Evolutionary conservation across 2,329 filamentous ascomycete genomes (phyloP), one percentile per base, ranked within the genome.

Genomic region (Pseudogymnoascus sp.): DNA sequence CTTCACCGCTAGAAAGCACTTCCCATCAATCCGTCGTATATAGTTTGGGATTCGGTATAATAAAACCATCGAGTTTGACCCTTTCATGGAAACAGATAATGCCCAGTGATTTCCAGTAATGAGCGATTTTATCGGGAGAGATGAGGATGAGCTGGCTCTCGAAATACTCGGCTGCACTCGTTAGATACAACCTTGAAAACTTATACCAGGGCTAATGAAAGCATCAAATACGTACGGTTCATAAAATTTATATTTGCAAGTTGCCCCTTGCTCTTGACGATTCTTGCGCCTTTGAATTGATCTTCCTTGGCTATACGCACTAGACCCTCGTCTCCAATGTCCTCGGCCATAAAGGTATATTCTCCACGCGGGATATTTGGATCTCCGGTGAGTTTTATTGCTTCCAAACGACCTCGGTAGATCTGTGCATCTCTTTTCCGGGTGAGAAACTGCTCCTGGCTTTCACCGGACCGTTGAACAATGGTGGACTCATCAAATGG

Each of bases 361-460:
- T 97, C 89, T 7, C 93, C 93, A 7, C 93, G 83, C 0, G 93
- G 93, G 13, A 98, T 86, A 69, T 97, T 96, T 0, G 89, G 86
- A 71, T 99, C 93, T 0, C 93, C 93, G 0, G 93, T 98, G 36
- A 99, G 78, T 74, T 98, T 98, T 72, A 97, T 86, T 0, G 90
- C 93, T 74, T 93, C 87, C 3, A 98, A 75, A 1, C 86, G 81
- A 4, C 92, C 91, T 11, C 79, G 80, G 68, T 90, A 85, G 1
- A 85, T 78, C 13, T 78, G 76, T 25, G 79, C 78, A 13, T 80
- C 77, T 1, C 74, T 71, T 60, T 79, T 79, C 16, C 82, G 77
- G 37, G 71, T 69, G 36, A 79, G 71, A 73, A 79, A 84, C n/a
- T 76, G 76, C 8, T 77, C 75, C 14, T 79, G 75, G 4, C 77